phyloP scores from a whole-genome alignment of 1,284 basidiomycete genomes.

The Boletus holoroseus region DNA sequence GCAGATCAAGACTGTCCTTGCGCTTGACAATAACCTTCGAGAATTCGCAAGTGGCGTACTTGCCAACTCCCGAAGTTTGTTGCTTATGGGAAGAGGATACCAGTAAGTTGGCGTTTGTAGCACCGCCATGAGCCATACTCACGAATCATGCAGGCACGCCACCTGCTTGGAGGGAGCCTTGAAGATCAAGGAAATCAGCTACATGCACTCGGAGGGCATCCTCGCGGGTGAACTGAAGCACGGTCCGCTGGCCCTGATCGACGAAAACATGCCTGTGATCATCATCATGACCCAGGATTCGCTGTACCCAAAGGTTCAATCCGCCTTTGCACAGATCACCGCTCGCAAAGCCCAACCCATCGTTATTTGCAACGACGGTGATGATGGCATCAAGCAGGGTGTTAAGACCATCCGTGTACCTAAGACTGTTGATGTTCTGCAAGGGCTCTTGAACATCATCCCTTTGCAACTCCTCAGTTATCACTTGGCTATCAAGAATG shows the following conservation, averaged over 20 bases:
- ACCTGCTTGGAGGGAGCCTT: constrained; percentile 97
- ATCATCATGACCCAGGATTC: constrained; percentile 99
- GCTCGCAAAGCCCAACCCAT: constrained; percentile 95
- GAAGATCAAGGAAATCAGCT: constrained; percentile 99
- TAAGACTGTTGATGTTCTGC: constrained; percentile 89
- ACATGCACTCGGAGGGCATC: constrained; percentile 91
- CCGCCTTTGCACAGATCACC: constrained; percentile 93
- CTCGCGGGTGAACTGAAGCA: constrained; percentile 99
- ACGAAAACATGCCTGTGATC: constrained; percentile 98
- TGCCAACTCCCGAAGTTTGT: constrained; percentile 79
- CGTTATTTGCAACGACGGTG: constrained; percentile 94
- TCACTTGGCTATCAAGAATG: constrained; percentile 92
- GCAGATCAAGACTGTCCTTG: constrained; percentile 87
- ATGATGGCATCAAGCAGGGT: constrained; percentile 71
- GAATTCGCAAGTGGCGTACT: constrained; percentile 77
- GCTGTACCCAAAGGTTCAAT: constrained; percentile 96
- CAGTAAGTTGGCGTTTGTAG: constrained; percentile 52
- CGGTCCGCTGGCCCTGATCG: constrained; percentile 94
- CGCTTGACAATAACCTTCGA: constrained; percentile 76
- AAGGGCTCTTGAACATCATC: constrained; percentile 95
- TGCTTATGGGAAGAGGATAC: constrained; percentile 98
- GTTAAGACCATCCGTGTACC: constrained; percentile 90
- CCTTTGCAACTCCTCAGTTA: constrained; percentile 96
- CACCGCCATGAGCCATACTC: not conserved
- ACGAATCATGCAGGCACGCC: constrained; percentile 54